Evolutionary conservation across 495 filamentous ascomycete genomes (phyloP).

Genomic region (Aspergillus diversus): DNA sequence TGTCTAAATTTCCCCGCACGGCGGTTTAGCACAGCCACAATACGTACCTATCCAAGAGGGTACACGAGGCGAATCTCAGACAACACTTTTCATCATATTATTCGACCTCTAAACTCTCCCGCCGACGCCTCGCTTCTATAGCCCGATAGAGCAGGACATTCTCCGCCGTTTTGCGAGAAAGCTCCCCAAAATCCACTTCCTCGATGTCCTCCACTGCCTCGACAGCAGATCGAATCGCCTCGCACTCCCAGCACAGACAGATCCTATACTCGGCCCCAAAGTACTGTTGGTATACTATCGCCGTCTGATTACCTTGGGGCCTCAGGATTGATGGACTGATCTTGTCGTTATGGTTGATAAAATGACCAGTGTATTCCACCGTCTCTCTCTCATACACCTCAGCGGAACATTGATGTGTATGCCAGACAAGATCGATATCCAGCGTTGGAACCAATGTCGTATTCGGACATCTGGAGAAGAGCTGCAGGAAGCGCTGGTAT

Average conservation of each 20-base stretch:
- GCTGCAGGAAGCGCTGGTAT: neutral
- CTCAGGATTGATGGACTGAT: neutral
- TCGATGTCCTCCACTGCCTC: neutral
- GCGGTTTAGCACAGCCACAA: no score
- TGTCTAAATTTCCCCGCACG: no score
- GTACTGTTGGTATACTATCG: neutral
- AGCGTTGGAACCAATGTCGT: constrained; percentile 6
- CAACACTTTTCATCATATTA: neutral
- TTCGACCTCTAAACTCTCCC: neutral
- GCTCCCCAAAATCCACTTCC: neutral
- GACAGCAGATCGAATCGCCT: constrained; percentile 1
- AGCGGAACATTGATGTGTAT: constrained; percentile 8
- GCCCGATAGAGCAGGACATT: neutral
- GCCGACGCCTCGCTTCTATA: neutral
- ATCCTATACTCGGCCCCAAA: neutral
- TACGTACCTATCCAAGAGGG: no score
- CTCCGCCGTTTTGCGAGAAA: neutral
- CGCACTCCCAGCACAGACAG: constrained; percentile 6
- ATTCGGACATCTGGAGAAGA: neutral
- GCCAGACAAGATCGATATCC: constrained; percentile 14
- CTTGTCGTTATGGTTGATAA: constrained; percentile 11
- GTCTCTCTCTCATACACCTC: neutral
- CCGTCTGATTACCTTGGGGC: neutral
- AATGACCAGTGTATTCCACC: neutral
- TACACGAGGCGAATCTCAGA: no score